Evolutionary conservation across 805 yeast genomes (phyloP), one percentile per base, ranked within the genome.

Genomic region (Sporopachydermia quercuum): DNA sequence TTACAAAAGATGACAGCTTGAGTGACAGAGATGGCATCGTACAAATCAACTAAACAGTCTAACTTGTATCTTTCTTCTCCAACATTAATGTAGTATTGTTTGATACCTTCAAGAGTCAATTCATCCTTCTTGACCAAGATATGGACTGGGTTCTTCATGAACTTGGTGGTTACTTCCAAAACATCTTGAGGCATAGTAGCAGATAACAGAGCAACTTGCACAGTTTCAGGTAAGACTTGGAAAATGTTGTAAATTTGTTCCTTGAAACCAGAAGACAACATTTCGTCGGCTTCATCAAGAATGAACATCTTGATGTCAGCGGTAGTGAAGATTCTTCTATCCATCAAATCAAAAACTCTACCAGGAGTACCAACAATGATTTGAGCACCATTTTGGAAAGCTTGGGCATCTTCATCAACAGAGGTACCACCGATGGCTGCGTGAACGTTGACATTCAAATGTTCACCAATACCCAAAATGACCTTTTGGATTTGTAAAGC

Each of bases 291-390:
- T 70, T 89, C 98, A 68, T 89, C 98, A 56, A 91, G 71, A 58
- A 89, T 78, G 66, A 91, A 75, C 93, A 91, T 85, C 70, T 86
- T 85, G 55, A 91, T 71, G 61, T 78, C 71, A 53, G 83, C 74
- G 47, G 94, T 79, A 58, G 68, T 76, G 63, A 91, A 76, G 65
- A 68, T 70, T 55, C 94, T 73, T 61, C 96, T 76, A 64, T 83
- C 82, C 58, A 91, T 87, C 89, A 91, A 85, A 63, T 91, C 97
- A 55, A 69, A 74, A 48, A 91, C 96, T 68, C 98, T 78, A 57
- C 98, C 98, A 52, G 98, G 98, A 44, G 98, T 91, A 58, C 97
- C 98, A 54, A 86, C 89, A 43, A 91, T 93, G 43, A 89, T 73
- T 66, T 89, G 96, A 48, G 82, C 93, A 50, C 94, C 94, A 47